A percentile compares a stretch with the other conserved stretches of the same genome.
Evolutionary conservation across 345 rosid species (phyloP).

Genomic region (Citrus cavaleriei): DNA sequence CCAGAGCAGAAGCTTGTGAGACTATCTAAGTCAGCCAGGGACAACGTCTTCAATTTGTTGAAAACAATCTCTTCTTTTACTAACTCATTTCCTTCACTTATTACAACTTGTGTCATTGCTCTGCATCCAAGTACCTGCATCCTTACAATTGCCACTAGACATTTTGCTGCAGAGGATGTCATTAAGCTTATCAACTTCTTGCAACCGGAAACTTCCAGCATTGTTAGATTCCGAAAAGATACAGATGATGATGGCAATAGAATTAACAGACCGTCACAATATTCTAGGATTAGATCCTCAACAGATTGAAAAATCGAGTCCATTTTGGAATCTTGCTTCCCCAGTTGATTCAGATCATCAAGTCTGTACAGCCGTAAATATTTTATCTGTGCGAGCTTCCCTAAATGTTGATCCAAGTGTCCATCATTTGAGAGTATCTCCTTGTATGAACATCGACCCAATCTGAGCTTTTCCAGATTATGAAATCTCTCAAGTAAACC

Average conservation of each 20-base stretch:
- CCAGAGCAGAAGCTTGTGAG: not conserved
- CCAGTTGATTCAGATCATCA: not conserved
- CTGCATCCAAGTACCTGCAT: no score
- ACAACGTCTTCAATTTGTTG: not conserved
- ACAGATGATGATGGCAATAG: no score
- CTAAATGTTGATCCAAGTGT: not conserved
- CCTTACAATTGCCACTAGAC: no score
- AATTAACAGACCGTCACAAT: no score
- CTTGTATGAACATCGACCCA: not conserved
- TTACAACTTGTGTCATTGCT: not conserved
- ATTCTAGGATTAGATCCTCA: not conserved
- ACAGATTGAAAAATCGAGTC: not conserved
- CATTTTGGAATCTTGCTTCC: constrained; percentile 3
- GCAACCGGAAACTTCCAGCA: no score
- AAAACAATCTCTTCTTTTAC: not conserved
- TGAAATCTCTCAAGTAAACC: not conserved
- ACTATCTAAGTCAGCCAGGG: not conserved
- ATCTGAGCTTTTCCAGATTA: constrained; percentile 1
- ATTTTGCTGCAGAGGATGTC: no score
- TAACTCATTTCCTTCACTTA: not conserved
- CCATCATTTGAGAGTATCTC: constrained; percentile 2
- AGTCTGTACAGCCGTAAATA: not conserved
- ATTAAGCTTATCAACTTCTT: no score
- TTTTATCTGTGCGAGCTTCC: not conserved
- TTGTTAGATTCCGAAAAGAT: no score